These are phyloP conservation scores for Umbelopsis isabellina DNA, from an alignment of 192 early-diverging fungal genomes.

Conservation along the genomic window DNA sequence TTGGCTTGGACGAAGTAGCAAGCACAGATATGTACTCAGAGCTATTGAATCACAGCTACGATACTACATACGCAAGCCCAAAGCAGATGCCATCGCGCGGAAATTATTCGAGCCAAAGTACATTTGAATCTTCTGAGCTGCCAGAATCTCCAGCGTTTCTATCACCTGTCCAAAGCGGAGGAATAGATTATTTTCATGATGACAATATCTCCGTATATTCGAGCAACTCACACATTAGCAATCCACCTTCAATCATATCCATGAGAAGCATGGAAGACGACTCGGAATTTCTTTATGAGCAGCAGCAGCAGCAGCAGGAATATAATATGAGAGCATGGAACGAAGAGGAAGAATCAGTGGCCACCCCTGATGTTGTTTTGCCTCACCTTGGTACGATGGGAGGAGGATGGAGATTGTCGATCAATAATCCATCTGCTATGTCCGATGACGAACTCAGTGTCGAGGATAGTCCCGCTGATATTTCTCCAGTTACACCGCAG, in stretches of 20 bases:
- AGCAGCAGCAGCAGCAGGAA: not conserved
- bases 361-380: not conserved
- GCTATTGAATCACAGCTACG: not conserved
- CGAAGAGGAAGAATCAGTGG: not conserved
- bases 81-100: not conserved
- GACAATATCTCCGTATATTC: not conserved
- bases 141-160: not conserved
- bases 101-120: not conserved
- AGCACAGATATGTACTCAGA: not conserved
- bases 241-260: not conserved
- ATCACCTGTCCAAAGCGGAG: not conserved
- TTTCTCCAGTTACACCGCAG: not conserved
- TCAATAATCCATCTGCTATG: not conserved
- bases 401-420: not conserved
- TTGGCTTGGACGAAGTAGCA: not conserved
- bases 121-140: not conserved
- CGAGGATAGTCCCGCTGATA: not conserved
- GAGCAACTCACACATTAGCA: not conserved
- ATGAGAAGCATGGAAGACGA: not conserved
- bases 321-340: not conserved
- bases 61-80: not conserved
- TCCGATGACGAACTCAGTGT: not conserved
- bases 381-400: not conserved
- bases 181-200: not conserved
- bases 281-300: not conserved